phyloP scores from a whole-genome alignment of 768 basidiomycete genomes.

The Pleurotus cornucopiae region DNA sequence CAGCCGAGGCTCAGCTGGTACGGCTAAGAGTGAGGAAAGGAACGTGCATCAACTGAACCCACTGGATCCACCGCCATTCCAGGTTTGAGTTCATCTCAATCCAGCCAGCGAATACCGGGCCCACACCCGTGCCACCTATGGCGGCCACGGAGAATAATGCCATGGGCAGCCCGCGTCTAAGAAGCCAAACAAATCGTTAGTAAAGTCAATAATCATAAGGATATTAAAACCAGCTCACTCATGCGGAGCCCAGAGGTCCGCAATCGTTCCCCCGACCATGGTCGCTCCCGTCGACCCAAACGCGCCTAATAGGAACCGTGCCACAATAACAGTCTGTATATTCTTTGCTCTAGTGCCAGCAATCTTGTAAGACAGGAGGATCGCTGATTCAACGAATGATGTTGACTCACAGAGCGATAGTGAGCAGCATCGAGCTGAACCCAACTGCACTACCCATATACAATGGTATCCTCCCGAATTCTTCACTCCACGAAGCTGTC shows the following conservation, averaged over 20 bases:
- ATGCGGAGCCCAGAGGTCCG: slow-evolving; percentile 12
- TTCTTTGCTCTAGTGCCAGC: slow-evolving; percentile 18
- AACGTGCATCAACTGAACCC: slow-evolving; percentile 66
- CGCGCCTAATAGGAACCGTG: slow-evolving; percentile 11
- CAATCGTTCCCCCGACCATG: slow-evolving; percentile 15
- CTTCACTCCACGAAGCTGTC: slow-evolving; percentile 55
- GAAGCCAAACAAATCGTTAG: not conserved
- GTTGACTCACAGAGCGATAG: not conserved
- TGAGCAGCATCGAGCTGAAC: slow-evolving; percentile 19
- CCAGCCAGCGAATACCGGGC: slow-evolving; percentile 63
- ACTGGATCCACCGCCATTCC: slow-evolving; percentile 82
- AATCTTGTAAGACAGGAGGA: too few species aligned
- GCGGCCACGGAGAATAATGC: slow-evolving; percentile 62
- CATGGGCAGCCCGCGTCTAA: slow-evolving; percentile 73
- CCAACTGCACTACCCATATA: slow-evolving; percentile 36
- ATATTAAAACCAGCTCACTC: slow-evolving; percentile 1
- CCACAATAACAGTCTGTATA: slow-evolving; percentile 21
- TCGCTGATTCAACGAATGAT: too few species aligned
- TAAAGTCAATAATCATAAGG: not conserved
- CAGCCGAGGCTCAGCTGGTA: too few species aligned
- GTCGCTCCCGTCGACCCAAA: slow-evolving; percentile 15
- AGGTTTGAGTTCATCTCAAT: slow-evolving; percentile 54
- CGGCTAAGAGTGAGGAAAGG: not conserved
- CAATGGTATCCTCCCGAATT: slow-evolving; percentile 46
- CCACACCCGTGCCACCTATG: slow-evolving; percentile 58